phyloP scores from a whole-genome alignment of 1,284 basidiomycete genomes.

The Dichomitus squalens region DNA sequence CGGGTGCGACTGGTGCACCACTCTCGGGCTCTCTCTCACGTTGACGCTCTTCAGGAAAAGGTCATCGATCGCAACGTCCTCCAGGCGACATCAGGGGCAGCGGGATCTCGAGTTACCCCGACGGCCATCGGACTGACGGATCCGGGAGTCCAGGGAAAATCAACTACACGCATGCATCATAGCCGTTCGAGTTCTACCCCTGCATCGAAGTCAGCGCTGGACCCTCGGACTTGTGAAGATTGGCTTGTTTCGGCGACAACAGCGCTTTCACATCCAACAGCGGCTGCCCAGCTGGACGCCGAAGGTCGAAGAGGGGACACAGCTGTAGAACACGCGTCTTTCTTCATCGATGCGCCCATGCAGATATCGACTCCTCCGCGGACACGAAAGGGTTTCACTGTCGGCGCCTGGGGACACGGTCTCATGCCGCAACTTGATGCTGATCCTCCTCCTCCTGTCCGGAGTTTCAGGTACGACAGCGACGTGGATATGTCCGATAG shows the following conservation, averaged over 20 bases:
- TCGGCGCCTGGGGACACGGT: conserved; percentile 20
- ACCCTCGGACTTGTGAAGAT: conserved; percentile 26
- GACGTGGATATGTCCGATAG: conserved; percentile 26
- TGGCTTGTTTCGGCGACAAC: conserved; percentile 35
- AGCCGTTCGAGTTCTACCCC: conserved; percentile 32
- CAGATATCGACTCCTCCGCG: conserved; percentile 36
- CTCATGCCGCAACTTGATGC: conserved; percentile 24
- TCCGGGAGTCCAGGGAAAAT: background rate
- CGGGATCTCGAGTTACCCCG: background rate
- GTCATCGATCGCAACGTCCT: conserved; percentile 10
- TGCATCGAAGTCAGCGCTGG: conserved; percentile 21
- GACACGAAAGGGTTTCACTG: conserved; percentile 21
- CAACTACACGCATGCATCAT: conserved; percentile 11
- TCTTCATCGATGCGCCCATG: conserved; percentile 34
- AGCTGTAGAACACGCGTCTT: conserved; percentile 29
- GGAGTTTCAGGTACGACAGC: conserved; percentile 19
- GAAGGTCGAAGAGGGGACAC: conserved; percentile 17
- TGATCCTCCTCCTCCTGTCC: conserved; percentile 17
- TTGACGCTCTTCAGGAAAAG: conserved; percentile 27
- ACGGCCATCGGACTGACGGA: background rate
- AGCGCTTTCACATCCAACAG: conserved; percentile 26
- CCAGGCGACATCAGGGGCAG: background rate
- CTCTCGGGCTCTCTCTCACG: conserved; percentile 35
- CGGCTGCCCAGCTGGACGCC: conserved; percentile 8
- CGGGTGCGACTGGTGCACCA: conserved; percentile 26